Evolutionary conservation across 2,329 filamentous ascomycete genomes (phyloP), one percentile per base, ranked within the genome.

Genomic region (Grosmannia serpens): DNA sequence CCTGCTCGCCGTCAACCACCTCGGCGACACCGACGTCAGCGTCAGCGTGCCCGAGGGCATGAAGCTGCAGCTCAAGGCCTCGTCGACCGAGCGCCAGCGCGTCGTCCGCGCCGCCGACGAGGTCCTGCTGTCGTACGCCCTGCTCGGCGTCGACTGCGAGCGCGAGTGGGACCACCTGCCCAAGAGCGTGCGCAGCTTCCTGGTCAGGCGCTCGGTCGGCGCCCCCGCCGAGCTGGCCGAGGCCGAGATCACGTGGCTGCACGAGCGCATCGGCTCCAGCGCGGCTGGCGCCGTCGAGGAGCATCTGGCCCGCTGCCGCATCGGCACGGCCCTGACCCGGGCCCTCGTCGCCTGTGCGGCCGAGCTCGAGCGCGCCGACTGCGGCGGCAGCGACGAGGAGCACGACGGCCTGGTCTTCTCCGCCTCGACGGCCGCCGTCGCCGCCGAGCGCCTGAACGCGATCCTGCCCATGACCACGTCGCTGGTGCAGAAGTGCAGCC

Each of bases 81-180:
- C 58, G 4, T 24, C 51, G 11, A 52, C 58, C 26, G 60, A 64
- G 54, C 58, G 62, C 20, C 24, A 53, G 20, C 59, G 60, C n/a
- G 54, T 62, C 31, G 41, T 63, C 4, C 50, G 59, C 26, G 53
- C 44, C 20, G 54, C 50, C 24, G 62, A 65, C 24, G 50, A 51
- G 51, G 57, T 49, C 20, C 41, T 62, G 22, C 59, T 66, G n/a
- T 52, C 51, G 8, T 58, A 64, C 50, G 53, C 61, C 26, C 53
- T 62, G n/a, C 59, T 66, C 4, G 63, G 62, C 17, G 41, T 64
- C 13, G 63, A 66, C 55, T 53, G 55, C 49, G 64, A 66, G 52
- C 57, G 58, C 9, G 59, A 63, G 24, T 66, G 64, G 64, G 63
- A 66, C 38, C 27, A 24, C 10, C 56, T 66, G 13, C 63, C 63